Percentiles rank a stretch among this genome's conserved stretches.
These are phyloP conservation scores for Fragaria vesca DNA, from an alignment of 306 rosid genomes.

Conservation along the genomic window DNA sequence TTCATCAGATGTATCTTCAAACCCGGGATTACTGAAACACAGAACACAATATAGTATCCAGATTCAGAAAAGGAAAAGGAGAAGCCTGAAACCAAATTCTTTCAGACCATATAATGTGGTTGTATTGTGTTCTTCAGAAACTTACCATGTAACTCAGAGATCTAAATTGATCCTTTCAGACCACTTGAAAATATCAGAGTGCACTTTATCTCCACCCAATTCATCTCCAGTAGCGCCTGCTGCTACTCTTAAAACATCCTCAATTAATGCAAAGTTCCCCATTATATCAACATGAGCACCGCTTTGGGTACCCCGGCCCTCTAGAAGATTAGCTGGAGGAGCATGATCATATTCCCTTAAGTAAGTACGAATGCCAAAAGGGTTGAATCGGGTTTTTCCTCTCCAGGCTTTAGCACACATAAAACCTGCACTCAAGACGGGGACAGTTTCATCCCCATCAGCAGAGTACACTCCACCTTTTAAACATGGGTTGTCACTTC, in stretches of 20 bases:
- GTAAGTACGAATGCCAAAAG: slow-evolving; percentile 65
- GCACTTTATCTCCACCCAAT: slow-evolving; percentile 68
- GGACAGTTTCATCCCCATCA: slow-evolving; percentile 84
- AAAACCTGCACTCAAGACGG: slow-evolving; percentile 80
- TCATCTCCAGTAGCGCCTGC: slow-evolving; percentile 79
- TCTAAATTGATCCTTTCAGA: slow-evolving; percentile 52
- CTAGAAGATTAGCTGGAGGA: slow-evolving; percentile 81
- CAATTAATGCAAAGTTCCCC: slow-evolving; percentile 81
- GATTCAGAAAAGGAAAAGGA: not conserved
- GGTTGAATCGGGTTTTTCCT: slow-evolving; percentile 76
- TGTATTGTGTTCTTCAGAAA: slow-evolving; percentile 1
- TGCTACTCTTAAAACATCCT: slow-evolving; percentile 77
- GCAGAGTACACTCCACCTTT: slow-evolving; percentile 64
- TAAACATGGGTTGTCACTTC: slow-evolving; percentile 50
- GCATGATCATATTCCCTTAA: slow-evolving; percentile 78
- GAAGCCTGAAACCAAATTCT: not conserved
- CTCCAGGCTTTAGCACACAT: slow-evolving; percentile 90
- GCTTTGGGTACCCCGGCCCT: slow-evolving; percentile 87
- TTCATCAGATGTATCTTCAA: slow-evolving; percentile 19
- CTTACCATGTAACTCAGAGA: slow-evolving; percentile 53
- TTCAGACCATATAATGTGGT: not conserved
- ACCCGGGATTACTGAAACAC: slow-evolving; percentile 27
- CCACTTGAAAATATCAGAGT: slow-evolving; percentile 70
- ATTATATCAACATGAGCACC: slow-evolving; percentile 84
- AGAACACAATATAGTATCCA: not conserved